These are phyloP conservation scores for Pisolithus sp. DNA, from an alignment of 768 basidiomycete species.

Conservation along the genomic window DNA sequence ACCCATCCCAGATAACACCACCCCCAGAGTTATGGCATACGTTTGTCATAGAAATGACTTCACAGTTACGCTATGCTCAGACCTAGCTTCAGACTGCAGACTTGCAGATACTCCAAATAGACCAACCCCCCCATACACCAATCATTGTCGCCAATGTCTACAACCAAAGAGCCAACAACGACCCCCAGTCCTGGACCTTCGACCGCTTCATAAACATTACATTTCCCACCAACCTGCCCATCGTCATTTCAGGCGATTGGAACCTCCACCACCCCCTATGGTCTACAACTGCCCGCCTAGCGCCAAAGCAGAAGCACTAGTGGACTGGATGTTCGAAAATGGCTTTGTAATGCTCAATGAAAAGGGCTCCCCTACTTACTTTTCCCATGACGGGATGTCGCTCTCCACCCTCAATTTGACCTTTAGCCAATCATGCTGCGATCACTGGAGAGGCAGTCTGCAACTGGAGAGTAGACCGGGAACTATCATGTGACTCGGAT, in stretches of 20 bases:
- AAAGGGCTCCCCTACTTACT: background rate
- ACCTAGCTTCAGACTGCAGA: background rate
- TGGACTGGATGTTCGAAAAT: background rate
- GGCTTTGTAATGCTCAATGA: background rate
- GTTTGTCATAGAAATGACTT: background rate
- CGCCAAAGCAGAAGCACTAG: background rate
- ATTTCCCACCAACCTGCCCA: too few relatives aligned
- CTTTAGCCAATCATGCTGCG: background rate
- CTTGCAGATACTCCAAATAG: background rate
- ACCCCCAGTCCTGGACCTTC: too few relatives aligned
- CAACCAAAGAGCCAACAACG: too few relatives aligned
- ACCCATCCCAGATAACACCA: background rate
- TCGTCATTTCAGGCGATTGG: too few relatives aligned
- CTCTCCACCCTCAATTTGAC: background rate
- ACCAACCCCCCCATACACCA: background rate
- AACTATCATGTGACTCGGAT: background rate
- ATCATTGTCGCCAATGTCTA: too few relatives aligned
- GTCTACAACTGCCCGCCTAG: background rate
- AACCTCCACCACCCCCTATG: too few relatives aligned
- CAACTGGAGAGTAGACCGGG: background rate
- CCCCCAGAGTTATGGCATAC: background rate
- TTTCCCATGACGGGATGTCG: background rate
- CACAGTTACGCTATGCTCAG: background rate
- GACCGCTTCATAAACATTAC: too few relatives aligned
- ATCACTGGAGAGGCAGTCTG: background rate